Conservation (phyloP, 805 yeast species). For the Cyberlindnera mrakii region DNA sequence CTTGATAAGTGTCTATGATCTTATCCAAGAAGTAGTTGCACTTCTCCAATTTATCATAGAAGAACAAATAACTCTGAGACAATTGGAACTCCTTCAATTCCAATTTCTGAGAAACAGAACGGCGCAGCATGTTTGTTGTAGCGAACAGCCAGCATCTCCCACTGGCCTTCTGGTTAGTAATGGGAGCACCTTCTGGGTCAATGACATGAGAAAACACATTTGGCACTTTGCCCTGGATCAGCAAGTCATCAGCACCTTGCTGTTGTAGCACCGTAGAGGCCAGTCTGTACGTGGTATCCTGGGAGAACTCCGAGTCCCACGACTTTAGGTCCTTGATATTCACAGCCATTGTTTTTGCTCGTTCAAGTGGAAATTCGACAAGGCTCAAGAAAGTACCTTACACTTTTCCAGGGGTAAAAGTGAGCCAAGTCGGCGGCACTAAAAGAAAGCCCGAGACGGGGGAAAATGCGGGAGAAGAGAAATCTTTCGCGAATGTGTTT, state of each 20-base stretch:
- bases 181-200: constrained; percentile 49
- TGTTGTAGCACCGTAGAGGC: constrained; percentile 31
- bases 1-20: constrained; percentile 60
- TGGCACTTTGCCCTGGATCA: constrained; percentile 19
- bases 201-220: constrained; percentile 22
- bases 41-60: constrained; percentile 83
- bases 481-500: background rate
- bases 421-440: no score
- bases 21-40: constrained; percentile 76
- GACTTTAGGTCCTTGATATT: constrained; percentile 9
- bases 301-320: constrained; percentile 22
- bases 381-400: background rate
- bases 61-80: constrained; percentile 74
- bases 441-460: no score
- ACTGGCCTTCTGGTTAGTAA: constrained; percentile 66
- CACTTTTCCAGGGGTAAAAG: no score
- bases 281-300: constrained; percentile 25
- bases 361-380: background rate
- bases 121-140: constrained; percentile 65
- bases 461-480: no score
- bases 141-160: constrained; percentile 93
- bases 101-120: constrained; percentile 53
- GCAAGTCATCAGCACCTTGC: constrained; percentile 27
- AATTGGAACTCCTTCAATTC: constrained; percentile 65
- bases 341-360: constrained; percentile 1